Evolutionary conservation across 2,329 filamentous ascomycete genomes (phyloP), one percentile per base, ranked within the genome.

Genomic region (Phaeosphaeriaceae sp.): DNA sequence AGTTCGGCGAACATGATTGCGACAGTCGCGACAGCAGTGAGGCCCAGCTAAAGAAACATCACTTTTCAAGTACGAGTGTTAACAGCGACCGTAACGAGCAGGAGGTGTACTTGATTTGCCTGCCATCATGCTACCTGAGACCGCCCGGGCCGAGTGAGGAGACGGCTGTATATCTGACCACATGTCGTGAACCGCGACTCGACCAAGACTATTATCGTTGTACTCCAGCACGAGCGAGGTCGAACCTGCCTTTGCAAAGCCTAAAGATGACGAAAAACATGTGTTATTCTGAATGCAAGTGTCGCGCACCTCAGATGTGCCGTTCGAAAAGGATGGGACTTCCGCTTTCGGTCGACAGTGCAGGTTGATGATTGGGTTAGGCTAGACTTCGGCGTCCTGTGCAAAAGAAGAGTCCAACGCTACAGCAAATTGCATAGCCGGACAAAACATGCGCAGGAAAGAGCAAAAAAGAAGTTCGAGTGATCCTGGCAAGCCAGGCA

Each of bases 1-100:
- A 66, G 57, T 53, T 64, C 54, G 19, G 58, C 56, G 27, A 66
- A 61, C 61, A 60, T 63, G 27, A 21, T 41, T 7, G 15, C 6
- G 4, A 7, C 11, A 2, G 21, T 25, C 19, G 20, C 44, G n/a
- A 20, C 7, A 19, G 3, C 41, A 44, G 7, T 44, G 15, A 6
- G 10, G 9, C n/a, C 13, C 13, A 11, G 31, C 31, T 36, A 36
- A 27, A 27, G 5, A 9, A 5, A 9, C 25, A 27, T 27, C 25
- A 5, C 4, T 9, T 36, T 15, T 36, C 31, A 13, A 3, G 31
- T 7, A 13, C 31, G 13, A 36, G 7, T 36, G 31, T 7, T 36
- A 15, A 3, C 31, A 36, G 13, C 11, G 13, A 13, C 31, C 3
- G 31, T 13, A 15, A 11, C 13, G 25, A 11, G 31, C 31, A 36